Conservation (phyloP, 2,329 filamentous ascomycete genomes). For the Ambrosiella beaveri region DNA sequence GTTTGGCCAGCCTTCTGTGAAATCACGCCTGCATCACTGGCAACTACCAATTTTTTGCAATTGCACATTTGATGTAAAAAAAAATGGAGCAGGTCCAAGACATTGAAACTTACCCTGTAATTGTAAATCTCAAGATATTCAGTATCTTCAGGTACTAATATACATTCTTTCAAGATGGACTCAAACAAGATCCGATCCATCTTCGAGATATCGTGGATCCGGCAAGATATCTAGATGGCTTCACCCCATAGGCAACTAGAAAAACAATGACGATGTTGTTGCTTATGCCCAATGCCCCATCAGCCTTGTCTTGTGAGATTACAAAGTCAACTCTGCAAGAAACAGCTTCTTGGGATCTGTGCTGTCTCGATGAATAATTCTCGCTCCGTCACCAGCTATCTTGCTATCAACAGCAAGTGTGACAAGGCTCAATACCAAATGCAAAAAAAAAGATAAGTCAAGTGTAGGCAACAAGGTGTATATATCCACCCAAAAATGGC, state of each 20-base stretch:
- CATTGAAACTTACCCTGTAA: conserved; percentile 20
- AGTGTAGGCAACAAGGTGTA: neutral
- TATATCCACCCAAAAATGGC: neutral
- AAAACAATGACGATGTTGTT: too few species aligned
- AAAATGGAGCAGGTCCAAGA: neutral
- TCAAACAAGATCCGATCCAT: conserved; percentile 12
- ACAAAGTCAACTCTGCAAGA: neutral
- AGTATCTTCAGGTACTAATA: conserved; percentile 32
- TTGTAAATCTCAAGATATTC: conserved; percentile 42
- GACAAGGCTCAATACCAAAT: neutral
- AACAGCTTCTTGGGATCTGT: neutral
- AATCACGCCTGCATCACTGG: too few species aligned
- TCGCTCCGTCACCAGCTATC: too few species aligned
- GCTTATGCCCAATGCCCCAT: neutral
- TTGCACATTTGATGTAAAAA: too few species aligned
- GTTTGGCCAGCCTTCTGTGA: too few species aligned
- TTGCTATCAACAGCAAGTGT: neutral
- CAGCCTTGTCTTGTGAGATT: neutral
- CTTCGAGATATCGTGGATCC: neutral
- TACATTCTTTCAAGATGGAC: conserved; percentile 26
- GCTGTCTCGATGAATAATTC: too few species aligned
- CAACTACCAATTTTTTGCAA: too few species aligned
- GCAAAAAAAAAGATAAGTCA: neutral
- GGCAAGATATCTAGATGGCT: too few species aligned
- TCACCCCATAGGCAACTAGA: too few species aligned